Percentiles rank a stretch among this genome's conserved stretches.
phyloP scores from a whole-genome alignment of 305 asterid species.

The Coffea humblotiana region DNA sequence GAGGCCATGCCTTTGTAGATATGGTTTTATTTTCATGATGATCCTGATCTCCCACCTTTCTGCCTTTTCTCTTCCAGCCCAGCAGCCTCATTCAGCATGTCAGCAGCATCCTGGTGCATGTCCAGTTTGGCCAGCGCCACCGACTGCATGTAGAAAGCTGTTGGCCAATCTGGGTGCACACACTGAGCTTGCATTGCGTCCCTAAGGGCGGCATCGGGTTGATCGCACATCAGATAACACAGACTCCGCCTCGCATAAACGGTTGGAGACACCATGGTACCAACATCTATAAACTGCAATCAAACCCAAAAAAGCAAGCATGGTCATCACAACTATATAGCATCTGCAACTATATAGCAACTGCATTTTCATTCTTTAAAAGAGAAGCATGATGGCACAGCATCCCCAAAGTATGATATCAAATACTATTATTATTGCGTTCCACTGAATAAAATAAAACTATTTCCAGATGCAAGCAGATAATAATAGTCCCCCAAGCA shows the following conservation, averaged over 20 bases:
- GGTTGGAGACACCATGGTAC: constrained; percentile 85
- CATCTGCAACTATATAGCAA: too few relatives aligned
- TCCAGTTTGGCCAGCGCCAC: constrained; percentile 90
- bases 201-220: constrained; percentile 83
- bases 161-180: constrained; percentile 83
- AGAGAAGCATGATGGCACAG: background rate
- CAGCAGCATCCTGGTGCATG: constrained; percentile 95
- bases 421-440: too few relatives aligned
- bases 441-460: too few relatives aligned
- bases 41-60: constrained; percentile 51
- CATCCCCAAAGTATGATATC: background rate
- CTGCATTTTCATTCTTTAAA: background rate
- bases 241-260: constrained; percentile 87
- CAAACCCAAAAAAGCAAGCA: too few relatives aligned
- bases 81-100: constrained; percentile 92
- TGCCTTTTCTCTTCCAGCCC: constrained; percentile 78
- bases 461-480: background rate
- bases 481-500: background rate
- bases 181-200: constrained; percentile 98
- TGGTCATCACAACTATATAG: too few relatives aligned
- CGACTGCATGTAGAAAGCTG: constrained; percentile 95
- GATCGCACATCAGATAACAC: constrained; percentile 82
- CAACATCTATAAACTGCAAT: constrained; percentile 80
- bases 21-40: constrained; percentile 21
- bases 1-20: background rate